A percentile compares a stretch with the other conserved stretches of the same genome.
These are phyloP conservation scores for barley (Hordeum vulgare) DNA, from an alignment of 176 grass and related monocot genomes.

Conservation along the genomic window MorexV3_pseudomolecules_assembly NC_058522.1:544287173-544287672, in stretches of 20 bases:
- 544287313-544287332: neutral
- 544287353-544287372: slow-evolving; percentile 8
- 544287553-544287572: neutral
- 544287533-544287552: neutral
- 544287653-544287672: slow-evolving; percentile 31
- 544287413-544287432: slow-evolving; percentile 35
- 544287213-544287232: neutral
- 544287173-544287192: neutral
- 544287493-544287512: slow-evolving; percentile 50
- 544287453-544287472: slow-evolving; percentile 62
- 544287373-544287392: slow-evolving; percentile 56
- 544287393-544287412: slow-evolving; percentile 42
- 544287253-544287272: neutral
- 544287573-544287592: neutral
- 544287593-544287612: neutral
- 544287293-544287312: neutral
- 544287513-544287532: slow-evolving; percentile 1
- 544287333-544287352: neutral
- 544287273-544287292: neutral
- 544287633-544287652: neutral
- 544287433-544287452: slow-evolving; percentile 60
- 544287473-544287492: slow-evolving; percentile 54
- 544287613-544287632: neutral
- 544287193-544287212: neutral
- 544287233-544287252: neutral